Base-by-base conservation (phyloP, 2,329 filamentous ascomycete species). In the Diaporthe humulicola region DNA sequence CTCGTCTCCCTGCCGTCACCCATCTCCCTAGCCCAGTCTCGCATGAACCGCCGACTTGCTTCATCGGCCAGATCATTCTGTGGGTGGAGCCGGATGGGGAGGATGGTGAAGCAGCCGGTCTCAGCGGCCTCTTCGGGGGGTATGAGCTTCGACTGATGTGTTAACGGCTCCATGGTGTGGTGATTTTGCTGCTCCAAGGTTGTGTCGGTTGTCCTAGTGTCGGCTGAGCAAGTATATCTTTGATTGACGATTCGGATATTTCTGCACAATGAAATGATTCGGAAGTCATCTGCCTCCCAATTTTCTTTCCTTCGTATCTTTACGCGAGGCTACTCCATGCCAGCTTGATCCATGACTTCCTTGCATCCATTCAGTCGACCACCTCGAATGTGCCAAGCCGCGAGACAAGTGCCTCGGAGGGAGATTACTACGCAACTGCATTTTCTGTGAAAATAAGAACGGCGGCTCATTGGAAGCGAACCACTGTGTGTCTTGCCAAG, bases 101-200 rank as follows among this genome's bases (percentile, higher is more conserved):
- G 58, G 30, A 14, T 61, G 40, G 58, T 61, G 19, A 61, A 61
- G 58, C 58, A 61, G 25, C 36, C 58, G 40, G 58, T 61, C 48
- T 50, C 48, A 50, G 48, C 48, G 48, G 22, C 48, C n/a, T 50
- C 45, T 22, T 50, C 19, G 45, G 17, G 19, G 19, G 45, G 45
- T 50, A 50, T 50, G 45, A 50, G 45, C 45, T 50, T 50, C 19
- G 45, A 50, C 19, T 50, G 45, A 22, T 50, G 19, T 50, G 48
- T 50, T 10, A 50, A 22, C 10, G 45, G 45, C 45, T 50, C 45
- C 45, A 50, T 50, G 45, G 19, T 50, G 45, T n/a, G 4, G 45
- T 50, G 17, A 15, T 4, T 50, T 22, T 50, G 17, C 45, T 50
- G 45, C 45, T 50, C 22, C 45, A 50, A 50, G 45, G 45, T 50